Evolutionary conservation across 2,329 filamentous ascomycete genomes (phyloP).

Genomic region (Didymella sp.): DNA sequence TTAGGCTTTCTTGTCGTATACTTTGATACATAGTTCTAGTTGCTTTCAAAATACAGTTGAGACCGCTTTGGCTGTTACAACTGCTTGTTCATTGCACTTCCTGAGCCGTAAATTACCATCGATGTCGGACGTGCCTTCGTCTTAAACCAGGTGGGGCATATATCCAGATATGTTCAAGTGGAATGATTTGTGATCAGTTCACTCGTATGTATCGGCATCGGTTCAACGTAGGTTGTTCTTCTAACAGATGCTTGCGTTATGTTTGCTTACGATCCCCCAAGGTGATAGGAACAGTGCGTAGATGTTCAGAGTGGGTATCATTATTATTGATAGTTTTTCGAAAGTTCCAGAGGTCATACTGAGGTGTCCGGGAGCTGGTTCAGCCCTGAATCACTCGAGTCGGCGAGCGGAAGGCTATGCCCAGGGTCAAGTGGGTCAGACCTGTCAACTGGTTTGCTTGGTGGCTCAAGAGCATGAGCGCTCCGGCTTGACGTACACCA

Average conservation of each 20-base stretch:
- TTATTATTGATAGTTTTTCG: background rate
- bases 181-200: background rate
- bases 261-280: background rate
- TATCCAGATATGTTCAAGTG: background rate
- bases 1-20: slow-evolving; percentile 92
- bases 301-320: background rate
- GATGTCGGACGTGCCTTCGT: background rate
- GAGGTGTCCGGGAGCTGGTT: slow-evolving; percentile 6
- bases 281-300: background rate
- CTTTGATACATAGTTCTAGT: slow-evolving; percentile 57
- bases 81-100: background rate
- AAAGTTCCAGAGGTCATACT: background rate
- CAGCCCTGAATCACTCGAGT: background rate
- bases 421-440: slow-evolving; percentile 43
- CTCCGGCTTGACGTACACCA: slow-evolving; percentile 16
- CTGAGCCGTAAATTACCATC: background rate
- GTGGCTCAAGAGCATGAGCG: slow-evolving; percentile 38
- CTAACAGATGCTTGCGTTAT: background rate
- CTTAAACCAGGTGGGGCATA: background rate
- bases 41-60: background rate
- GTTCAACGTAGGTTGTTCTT: background rate
- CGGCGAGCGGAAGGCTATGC: slow-evolving; percentile 7
- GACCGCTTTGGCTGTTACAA: background rate
- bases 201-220: background rate
- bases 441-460: slow-evolving; percentile 36